Conservation (phyloP, 2,329 filamentous ascomycete species). For the Arthroderma sp. region DNA sequence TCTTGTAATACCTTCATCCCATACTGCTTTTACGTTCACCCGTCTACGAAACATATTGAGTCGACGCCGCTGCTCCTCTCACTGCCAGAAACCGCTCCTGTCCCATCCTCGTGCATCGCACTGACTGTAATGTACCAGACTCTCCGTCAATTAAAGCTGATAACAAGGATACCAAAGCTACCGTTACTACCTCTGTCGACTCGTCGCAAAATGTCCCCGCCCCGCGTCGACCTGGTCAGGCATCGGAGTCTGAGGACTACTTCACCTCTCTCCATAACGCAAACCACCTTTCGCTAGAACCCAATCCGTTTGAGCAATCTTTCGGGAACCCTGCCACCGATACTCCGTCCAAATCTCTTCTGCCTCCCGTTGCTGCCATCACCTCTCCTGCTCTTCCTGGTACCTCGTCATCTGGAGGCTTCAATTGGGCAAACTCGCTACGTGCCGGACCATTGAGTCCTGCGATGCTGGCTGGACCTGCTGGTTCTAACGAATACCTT, state of each 20-base stretch:
- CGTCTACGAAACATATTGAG: too few species aligned
- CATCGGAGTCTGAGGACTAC: constrained; percentile 44
- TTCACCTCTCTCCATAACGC: constrained; percentile 48
- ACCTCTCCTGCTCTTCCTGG: constrained; percentile 81
- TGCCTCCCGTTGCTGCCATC: constrained; percentile 79
- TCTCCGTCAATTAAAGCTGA: constrained; percentile 13
- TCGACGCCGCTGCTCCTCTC: too few species aligned
- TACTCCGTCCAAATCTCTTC: constrained; percentile 67
- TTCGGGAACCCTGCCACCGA: constrained; percentile 59
- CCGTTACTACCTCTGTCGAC: constrained; percentile 42
- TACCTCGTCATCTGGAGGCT: constrained; percentile 52
- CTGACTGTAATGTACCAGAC: constrained; percentile 7
- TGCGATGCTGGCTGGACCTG: constrained; percentile 85
- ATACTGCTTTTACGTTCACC: too few species aligned
- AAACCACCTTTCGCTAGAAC: constrained; percentile 49
- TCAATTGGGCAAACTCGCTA: constrained; percentile 75
- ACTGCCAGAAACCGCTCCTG: too few species aligned
- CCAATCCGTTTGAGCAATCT: constrained; percentile 94
- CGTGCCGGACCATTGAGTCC: constrained; percentile 88
- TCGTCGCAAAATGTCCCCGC: constrained; percentile 54
- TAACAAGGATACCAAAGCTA: constrained; percentile 28
- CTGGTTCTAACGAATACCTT: constrained; percentile 69
- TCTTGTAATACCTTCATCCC: too few species aligned
- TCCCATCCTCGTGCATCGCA: too few species aligned
- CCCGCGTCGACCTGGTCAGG: constrained; percentile 44